phyloP scores from a whole-genome alignment of 1,284 basidiomycete genomes.

The Trichosporon sp. region DNA sequence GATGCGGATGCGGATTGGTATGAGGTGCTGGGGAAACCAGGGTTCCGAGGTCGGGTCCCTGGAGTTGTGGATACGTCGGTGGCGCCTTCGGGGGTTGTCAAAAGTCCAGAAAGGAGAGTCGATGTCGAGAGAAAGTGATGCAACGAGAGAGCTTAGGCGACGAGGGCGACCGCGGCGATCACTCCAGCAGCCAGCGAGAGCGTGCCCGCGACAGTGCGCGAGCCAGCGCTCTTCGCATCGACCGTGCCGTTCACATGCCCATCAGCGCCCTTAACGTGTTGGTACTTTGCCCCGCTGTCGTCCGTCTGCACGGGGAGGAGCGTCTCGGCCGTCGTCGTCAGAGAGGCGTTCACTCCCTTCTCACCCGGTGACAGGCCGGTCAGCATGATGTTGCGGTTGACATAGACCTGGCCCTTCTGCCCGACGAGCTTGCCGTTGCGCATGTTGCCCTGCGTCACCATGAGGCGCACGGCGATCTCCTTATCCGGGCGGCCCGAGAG shows the following conservation, averaged over 20 bases:
- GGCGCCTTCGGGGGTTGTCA: not conserved
- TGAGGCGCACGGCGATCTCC: not conserved
- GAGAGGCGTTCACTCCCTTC: not conserved
- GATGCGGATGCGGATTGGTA: too few relatives aligned
- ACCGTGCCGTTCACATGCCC: slow-evolving; percentile 8
- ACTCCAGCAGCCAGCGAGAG: slow-evolving; percentile 9
- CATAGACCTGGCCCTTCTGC: not conserved
- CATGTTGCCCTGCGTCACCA: not conserved
- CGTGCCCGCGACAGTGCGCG: not conserved
- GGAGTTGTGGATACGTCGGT: not conserved
- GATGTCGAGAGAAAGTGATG: not conserved
- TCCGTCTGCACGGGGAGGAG: not conserved
- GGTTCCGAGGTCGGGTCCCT: too few relatives aligned
- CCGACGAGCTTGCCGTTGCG: not conserved
- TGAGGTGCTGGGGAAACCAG: not conserved
- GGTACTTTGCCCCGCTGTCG: not conserved
- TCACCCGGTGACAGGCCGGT: not conserved
- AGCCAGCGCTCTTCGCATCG: not conserved
- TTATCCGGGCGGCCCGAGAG: not conserved
- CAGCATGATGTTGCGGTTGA: not conserved
- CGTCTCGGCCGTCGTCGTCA: not conserved
- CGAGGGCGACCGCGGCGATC: slow-evolving; percentile 22
- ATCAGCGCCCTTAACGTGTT: not conserved
- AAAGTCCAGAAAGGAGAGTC: not conserved
- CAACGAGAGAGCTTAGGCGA: slow-evolving; percentile 6